These are phyloP conservation scores for Basidiobolus meristosporus DNA, from an alignment of 371 early-diverging fungal genomes.

Conservation along the genomic window DNA sequence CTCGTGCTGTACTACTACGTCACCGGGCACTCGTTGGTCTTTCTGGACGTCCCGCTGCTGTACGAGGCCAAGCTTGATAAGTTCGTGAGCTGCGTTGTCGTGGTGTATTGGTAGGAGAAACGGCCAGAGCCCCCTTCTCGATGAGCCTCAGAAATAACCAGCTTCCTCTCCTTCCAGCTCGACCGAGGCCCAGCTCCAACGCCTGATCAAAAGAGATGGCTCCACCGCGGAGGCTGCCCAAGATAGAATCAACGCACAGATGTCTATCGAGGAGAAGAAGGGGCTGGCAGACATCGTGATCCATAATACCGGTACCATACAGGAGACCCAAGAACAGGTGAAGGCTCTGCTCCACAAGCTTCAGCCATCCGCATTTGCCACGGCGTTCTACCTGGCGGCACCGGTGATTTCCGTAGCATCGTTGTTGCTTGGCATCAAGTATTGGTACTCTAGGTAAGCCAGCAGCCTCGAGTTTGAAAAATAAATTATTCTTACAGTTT, in stretches of 20 bases:
- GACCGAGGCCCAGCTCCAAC: constrained; percentile 40
- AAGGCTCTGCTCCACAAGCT: too few species aligned
- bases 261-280: constrained; percentile 57
- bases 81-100: constrained; percentile 45
- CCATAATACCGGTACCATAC: constrained; percentile 55
- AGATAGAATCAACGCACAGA: constrained; percentile 63
- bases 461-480: too few species aligned
- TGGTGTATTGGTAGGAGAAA: constrained; percentile 54
- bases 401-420: too few species aligned
- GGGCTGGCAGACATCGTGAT: constrained; percentile 60
- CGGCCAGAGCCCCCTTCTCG: background rate
- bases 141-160: background rate
- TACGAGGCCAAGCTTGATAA: constrained; percentile 64
- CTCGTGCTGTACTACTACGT: constrained; percentile 49
- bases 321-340: constrained; percentile 8
- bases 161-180: constrained; percentile 22
- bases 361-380: too few species aligned
- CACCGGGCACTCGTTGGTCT: constrained; percentile 37
- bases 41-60: constrained; percentile 83
- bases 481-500: too few species aligned
- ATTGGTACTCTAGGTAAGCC: too few species aligned
- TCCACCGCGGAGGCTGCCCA: constrained; percentile 37
- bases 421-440: too few species aligned
- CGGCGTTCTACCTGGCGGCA: too few species aligned
- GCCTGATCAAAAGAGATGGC: constrained; percentile 55